A percentile compares a stretch with the other conserved stretches of the same genome.
Evolutionary conservation across 768 basidiomycete species (phyloP).

Genomic region (Lentinula sp.): DNA sequence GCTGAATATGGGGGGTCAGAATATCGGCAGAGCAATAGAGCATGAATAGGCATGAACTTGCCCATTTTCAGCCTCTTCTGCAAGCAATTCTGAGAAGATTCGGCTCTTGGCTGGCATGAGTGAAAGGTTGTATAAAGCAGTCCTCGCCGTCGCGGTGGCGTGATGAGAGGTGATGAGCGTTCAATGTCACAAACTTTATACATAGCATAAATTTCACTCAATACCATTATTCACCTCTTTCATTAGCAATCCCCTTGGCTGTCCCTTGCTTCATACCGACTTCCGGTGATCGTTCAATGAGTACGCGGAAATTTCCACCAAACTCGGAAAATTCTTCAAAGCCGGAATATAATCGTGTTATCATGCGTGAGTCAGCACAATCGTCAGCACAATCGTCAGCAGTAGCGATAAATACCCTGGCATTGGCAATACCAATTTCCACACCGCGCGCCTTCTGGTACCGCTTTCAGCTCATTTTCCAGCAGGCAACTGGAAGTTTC

Average conservation of each 20-base stretch:
- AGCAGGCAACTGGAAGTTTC: not conserved
- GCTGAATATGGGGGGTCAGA: not conserved
- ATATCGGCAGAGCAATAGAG: no score
- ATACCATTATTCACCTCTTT: not conserved
- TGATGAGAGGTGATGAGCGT: not conserved
- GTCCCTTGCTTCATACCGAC: not conserved
- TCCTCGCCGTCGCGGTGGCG: not conserved
- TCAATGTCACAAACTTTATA: not conserved
- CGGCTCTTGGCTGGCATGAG: slow-evolving; percentile 2
- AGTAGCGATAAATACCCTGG: not conserved
- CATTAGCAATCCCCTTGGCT: not conserved
- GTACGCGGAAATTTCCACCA: not conserved
- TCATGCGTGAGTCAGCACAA: not conserved
- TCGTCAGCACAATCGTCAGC: not conserved
- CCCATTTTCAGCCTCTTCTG: slow-evolving; percentile 4
- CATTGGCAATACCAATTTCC: not conserved
- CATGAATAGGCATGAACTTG: not conserved
- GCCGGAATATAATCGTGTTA: not conserved
- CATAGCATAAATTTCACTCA: not conserved
- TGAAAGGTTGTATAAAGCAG: no score
- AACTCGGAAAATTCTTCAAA: not conserved
- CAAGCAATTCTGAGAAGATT: slow-evolving; percentile 4
- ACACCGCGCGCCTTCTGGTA: not conserved
- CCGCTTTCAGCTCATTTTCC: not conserved
- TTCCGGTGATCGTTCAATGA: not conserved